These are phyloP conservation scores for Silene conica DNA, from an alignment of 148 eudicot species.

Conservation along the genomic window DNA sequence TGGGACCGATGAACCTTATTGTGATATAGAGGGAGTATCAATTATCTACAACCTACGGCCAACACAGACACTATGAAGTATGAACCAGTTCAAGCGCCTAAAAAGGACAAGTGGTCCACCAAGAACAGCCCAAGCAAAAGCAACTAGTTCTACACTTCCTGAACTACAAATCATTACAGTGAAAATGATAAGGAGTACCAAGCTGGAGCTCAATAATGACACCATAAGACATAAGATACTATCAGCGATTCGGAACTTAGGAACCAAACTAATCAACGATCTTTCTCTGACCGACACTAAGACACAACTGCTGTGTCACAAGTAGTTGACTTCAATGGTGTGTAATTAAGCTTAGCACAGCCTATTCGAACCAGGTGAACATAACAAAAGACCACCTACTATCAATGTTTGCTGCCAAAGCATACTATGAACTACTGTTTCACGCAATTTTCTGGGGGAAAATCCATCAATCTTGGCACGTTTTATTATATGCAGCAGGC, in stretches of 20 bases:
- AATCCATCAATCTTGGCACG: neutral
- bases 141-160: neutral
- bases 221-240: neutral
- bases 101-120: neutral
- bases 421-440: neutral
- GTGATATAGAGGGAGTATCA: too few species aligned
- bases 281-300: neutral
- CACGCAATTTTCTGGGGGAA: neutral
- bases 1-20: too few species aligned
- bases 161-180: neutral
- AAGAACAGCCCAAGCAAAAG: neutral
- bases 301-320: neutral
- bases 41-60: too few species aligned
- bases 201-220: neutral
- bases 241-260: neutral
- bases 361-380: neutral
- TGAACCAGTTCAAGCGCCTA: neutral
- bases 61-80: too few species aligned
- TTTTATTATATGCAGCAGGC: neutral
- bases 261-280: neutral
- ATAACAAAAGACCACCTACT: too few species aligned
- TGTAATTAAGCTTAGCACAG: neutral
- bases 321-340: neutral
- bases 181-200: neutral
- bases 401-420: neutral